Evolutionary conservation across 495 filamentous ascomycete species (phyloP), one percentile per base, ranked within the genome.

Genomic region (Trichoderma reesei): DNA sequence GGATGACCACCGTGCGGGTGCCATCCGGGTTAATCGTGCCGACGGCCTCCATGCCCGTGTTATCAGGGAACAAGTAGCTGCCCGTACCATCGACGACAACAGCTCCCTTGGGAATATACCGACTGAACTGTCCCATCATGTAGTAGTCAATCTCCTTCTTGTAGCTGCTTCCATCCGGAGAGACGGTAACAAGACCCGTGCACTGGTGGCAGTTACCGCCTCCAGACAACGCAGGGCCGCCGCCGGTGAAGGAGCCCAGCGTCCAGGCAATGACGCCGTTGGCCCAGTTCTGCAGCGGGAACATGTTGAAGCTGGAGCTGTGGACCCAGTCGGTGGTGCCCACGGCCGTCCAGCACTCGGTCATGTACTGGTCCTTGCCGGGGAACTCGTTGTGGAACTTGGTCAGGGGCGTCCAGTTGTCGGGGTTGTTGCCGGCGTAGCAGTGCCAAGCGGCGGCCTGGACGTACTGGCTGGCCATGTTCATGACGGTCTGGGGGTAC

Each of bases 231-330:
- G 82, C 79, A 1, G 82, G 82, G 0, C 82, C 82, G 56, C 79
- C 79, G 11, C 72, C 72, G n/a, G 74, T 72, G 70, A 82, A 71
- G 0, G 80, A 83, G 1, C 78, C 82, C 9, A 84, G 70, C 0
- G 81, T 82, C 82, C 82, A 85, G 66, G 81, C 82, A 14, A 75
- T 72, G 16, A 77, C 73, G 1, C 82, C 82, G 26, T 74, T 73
- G 10, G 81, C 82, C 77, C 82, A 84, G 72, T 85, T 82, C 68
- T 82, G 80, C 3, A 85, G 72, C 1, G 82, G 81, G 0, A 81
- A 81, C 69, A 85, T 76, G 11, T 78, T 80, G 69, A 83, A 84
- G 69, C 79, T 75, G 11, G 75, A 78, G 0, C 78, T 76, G 62
- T 82, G 78, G 67, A 79, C 73, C 79, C 82, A 83, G 20, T 73